Evolutionary conservation across 2,329 filamentous ascomycete genomes (phyloP), one percentile per base, ranked within the genome.

Genomic region (Phaeophleospora eucalypticola): DNA sequence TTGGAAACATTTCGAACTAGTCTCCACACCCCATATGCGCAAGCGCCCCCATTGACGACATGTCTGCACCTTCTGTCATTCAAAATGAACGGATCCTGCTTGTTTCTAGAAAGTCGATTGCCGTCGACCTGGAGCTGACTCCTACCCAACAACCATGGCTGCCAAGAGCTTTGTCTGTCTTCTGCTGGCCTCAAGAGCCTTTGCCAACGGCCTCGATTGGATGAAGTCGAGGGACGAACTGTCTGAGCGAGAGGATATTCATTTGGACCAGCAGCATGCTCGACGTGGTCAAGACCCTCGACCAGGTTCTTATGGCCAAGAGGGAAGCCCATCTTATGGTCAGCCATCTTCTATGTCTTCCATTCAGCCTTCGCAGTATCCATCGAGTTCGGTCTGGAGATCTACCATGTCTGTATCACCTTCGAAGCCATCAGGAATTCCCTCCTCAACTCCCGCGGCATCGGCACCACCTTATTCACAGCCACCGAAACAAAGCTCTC

Each of bases 141-240:
- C n/a, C n/a, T n/a, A n/a, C n/a, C n/a, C n/a, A n/a, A n/a, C n/a
- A n/a, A 29, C 12, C 24, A 43, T 43, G 41, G 12, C 21, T 43
- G 32, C 16, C 32, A 43, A 36, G 18, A 16, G 32, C 32, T 36
- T 36, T 12, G 4, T 36, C 10, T n/a, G 19, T 18, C 12, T 36
- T 27, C 21, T 43, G 17, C n/a, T 36, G 4, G 19, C 24, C 41
- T 43, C 41, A 9, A 32, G 36, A 18, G 33, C 41, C 7, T 19
- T 36, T 36, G 41, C 41, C 4, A 19, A n/a, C 7, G 41, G 32
- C 12, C 9, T 9, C 14, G 33, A 29, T 19, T 43, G 20, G 18
- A 36, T 12, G 15, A 21, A 21, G 3, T n/a, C 4, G 10, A 16
- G 37, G 8, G 15, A 34, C 19, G 34, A 36, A 27, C 24, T 32